A percentile compares a stretch with the other conserved stretches of the same genome.
These are phyloP conservation scores for Arthroderma sp. DNA, from an alignment of 2,329 filamentous ascomycete genomes.

Conservation along the genomic window DNA sequence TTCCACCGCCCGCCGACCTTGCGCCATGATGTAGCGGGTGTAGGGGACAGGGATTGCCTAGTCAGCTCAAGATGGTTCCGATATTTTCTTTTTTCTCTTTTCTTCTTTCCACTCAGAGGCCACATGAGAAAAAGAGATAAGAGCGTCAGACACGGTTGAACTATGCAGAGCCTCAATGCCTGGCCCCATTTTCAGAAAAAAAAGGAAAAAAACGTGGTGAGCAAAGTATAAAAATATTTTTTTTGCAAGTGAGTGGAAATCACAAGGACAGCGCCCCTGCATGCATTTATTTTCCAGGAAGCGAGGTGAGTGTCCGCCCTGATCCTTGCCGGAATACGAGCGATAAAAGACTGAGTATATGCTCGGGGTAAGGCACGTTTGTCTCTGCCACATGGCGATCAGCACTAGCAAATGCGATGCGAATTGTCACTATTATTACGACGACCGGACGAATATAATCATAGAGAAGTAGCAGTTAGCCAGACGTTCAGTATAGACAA, in stretches of 20 bases:
- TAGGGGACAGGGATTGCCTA: conserved; percentile 2
- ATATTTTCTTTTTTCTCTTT: conserved; percentile 1
- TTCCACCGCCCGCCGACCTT: conserved; percentile 3
- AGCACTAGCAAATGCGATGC: background rate
- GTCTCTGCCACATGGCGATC: conserved; percentile 5
- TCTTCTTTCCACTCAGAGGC: conserved; percentile 1
- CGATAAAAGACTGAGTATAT: background rate
- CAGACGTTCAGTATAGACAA: background rate
- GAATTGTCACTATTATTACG: background rate
- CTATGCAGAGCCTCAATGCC: conserved; percentile 7
- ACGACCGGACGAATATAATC: background rate
- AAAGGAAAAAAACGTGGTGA: conserved; percentile 6
- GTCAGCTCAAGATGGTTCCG: background rate
- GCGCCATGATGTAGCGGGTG: conserved; percentile 5
- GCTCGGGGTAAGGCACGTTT: conserved; percentile 1
- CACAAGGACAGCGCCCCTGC: conserved; percentile 5
- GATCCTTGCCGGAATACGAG: conserved; percentile 4
- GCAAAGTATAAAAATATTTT: conserved; percentile 2
- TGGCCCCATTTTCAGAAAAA: conserved; percentile 6
- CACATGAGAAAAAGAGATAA: conserved; percentile 5
- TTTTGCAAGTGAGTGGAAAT: background rate
- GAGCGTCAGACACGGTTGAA: conserved; percentile 4
- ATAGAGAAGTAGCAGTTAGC: background rate
- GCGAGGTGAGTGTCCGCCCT: conserved; percentile 2
- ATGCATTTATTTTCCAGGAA: conserved; percentile 4